Base-by-base conservation (phyloP, 2,329 filamentous ascomycete genomes). In the Fusarium acutatum region DNA sequence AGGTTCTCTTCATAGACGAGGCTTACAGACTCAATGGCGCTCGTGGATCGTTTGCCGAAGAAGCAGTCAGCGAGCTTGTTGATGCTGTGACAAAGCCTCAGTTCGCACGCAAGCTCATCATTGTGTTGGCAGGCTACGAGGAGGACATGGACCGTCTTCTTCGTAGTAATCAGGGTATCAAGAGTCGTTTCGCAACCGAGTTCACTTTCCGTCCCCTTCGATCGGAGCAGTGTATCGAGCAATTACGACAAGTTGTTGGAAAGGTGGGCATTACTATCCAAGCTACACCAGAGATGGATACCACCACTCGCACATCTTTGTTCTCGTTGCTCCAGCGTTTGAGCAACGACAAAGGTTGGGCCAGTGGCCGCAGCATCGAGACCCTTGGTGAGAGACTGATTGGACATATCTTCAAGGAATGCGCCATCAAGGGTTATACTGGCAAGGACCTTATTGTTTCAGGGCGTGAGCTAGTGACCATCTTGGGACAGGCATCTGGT, bases 1-100 rank as follows among this genome's bases (percentile, higher is more conserved):
- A 89, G 57, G 90, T 94, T 0, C 85, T 94, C 0, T 91, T 94
- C 74, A 87, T 94, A 28, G 92, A 94, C 67, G 91, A 94, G 78
- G 92, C 91, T 0, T 93, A 93, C 72, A 86, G 91, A 2, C 86
- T 94, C 5, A 74, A 74, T 18, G 75, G 72, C 8, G 84, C 82
- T 0, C 87, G 88, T 4, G 89, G 89, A 0, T 77, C 79, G 0
- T 93, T 88, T 69, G 89, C 87, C 1, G 86, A 87, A 59, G 87
- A 88, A 74, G 86, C 87, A 7, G 83, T 87, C 38, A 85, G 86
- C 56, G 87, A 88, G 76, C 78, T 88, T 2, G 85, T 88, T 12
- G 84, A 88, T 70, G 84, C 82, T 6, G 78, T 86, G 5, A 87
- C 85, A 11, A 88, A 92, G 69, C 86, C 87, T 1, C 84, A 83